Base-by-base conservation (phyloP, 2,329 filamentous ascomycete genomes). In the Aplosporella prunicola region DNA sequence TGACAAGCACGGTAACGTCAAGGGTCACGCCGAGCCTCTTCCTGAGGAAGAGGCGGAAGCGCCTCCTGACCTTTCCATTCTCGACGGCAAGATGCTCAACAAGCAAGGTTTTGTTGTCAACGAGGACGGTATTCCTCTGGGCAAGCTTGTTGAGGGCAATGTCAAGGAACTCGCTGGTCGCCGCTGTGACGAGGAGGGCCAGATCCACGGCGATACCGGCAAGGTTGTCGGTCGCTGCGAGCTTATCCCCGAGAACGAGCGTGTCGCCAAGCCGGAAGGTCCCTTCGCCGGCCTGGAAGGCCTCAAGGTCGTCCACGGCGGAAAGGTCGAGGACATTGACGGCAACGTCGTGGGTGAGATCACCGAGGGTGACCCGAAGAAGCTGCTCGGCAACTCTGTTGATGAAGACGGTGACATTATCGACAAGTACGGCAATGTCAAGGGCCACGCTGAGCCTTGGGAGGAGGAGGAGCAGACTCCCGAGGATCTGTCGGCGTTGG, bases 121-220 rank as follows among this genome's bases (percentile, higher is more conserved):
- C 32, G 61, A 66, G 29, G 62, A 68, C 40, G 64, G 64, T 30
- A 61, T 68, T 5, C 65, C 66, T 15, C 55, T 73, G 43, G 81
- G 77, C 23, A 73, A 76, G 20, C 69, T 86, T 1, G 57, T 83
- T 13, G 78, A 84, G 52, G 81, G 81, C 11, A 74, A 80, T 42
- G 52, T 74, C 24, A 71, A 73, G 55, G 68, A 72, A 36, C 69
- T 85, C 25, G 61, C 76, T 11, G 80, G 80, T 18, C 76, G 74
- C 50, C 80, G 80, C 71, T 78, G 78, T 50, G 78, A 85, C 55
- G 80, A 77, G 57, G 62, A 81, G 22, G 81, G 81, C 22, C 74
- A 81, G 50, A 72, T 85, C 46, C 74, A 78, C 62, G 80, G 79
- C 52, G 80, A 85, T 55, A 72, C 70, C 11, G 81, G 81, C 32